Conservation (phyloP, 192 early-diverging fungal genomes). For the Coemansia asiatica region DNA sequence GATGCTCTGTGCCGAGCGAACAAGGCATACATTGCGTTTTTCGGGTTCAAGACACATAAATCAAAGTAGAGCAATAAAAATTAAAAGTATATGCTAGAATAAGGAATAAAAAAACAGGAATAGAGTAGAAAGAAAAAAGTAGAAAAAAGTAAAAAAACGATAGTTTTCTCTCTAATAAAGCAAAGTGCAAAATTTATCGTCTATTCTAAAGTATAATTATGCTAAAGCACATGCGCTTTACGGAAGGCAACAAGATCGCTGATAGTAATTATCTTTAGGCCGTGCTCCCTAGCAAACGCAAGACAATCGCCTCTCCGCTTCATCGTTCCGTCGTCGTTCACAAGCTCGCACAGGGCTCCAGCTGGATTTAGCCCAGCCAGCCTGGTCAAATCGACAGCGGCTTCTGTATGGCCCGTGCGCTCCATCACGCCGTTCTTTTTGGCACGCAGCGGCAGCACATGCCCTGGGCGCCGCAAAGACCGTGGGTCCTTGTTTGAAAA, state of each 20-base stretch:
- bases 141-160: not conserved
- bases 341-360: conserved; percentile 91
- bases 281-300: conserved; percentile 80
- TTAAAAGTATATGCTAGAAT: too few species aligned
- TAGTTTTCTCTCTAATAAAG: too few species aligned
- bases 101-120: not conserved
- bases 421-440: conserved; percentile 77
- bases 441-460: conserved; percentile 90
- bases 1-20: conserved; percentile 38
- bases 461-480: conserved; percentile 88
- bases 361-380: conserved; percentile 79
- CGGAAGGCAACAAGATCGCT: conserved; percentile 81
- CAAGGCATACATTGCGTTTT: conserved; percentile 15
- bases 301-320: conserved; percentile 90
- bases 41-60: not conserved
- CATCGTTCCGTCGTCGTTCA: conserved; percentile 90
- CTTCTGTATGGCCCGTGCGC: conserved; percentile 95
- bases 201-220: too few species aligned
- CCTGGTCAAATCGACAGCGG: conserved; percentile 82
- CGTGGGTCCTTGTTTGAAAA: conserved; percentile 59
- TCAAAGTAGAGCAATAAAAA: too few species aligned
- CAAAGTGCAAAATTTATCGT: too few species aligned
- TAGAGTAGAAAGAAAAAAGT: too few species aligned
- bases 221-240: conserved; percentile 7
- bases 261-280: conserved; percentile 87